These are phyloP conservation scores for Globisporangium okanoganense DNA, from an alignment of 352 stramenopile species.

Conservation along the genomic window DNA sequence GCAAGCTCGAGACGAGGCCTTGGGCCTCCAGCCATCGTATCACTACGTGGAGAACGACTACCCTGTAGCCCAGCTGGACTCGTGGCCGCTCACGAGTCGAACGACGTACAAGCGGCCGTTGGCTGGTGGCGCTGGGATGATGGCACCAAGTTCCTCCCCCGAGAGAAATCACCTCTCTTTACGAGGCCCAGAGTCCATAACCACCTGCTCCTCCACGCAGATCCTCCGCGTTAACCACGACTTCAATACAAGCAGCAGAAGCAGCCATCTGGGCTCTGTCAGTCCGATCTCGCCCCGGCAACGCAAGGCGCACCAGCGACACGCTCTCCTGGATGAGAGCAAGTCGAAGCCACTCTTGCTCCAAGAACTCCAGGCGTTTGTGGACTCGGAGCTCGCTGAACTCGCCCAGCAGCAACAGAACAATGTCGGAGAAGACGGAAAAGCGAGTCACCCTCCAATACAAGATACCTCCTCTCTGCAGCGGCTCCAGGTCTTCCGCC, in stretches of 20 bases:
- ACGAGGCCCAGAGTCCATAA: background rate
- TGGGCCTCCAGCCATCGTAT: background rate
- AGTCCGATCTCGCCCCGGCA: conserved; percentile 15
- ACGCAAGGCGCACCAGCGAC: conserved; percentile 22
- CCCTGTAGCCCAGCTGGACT: conserved; percentile 28
- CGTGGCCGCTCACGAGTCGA: conserved; percentile 32
- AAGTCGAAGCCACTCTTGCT: conserved; percentile 38
- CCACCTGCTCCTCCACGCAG: background rate
- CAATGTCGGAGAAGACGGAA: background rate
- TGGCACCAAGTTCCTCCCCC: background rate
- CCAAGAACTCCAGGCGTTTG: conserved; percentile 39
- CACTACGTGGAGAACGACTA: conserved; percentile 17
- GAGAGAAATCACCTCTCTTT: background rate
- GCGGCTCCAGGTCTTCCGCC: conserved; percentile 53
- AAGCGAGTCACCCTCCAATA: background rate
- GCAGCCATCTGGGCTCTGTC: background rate
- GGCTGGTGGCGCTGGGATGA: background rate
- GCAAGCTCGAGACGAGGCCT: background rate
- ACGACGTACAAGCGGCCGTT: conserved; percentile 10
- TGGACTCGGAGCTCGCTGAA: conserved; percentile 24
- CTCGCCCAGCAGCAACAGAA: conserved; percentile 2
- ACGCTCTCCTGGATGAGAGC: conserved; percentile 22
- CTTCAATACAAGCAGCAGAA: background rate
- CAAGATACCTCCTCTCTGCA: conserved; percentile 19
- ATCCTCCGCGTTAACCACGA: conserved; percentile 1